Percentiles rank a stretch among this genome's conserved stretches.
Conservation (phyloP, 164 flowering plant species). For the Hamamelis virginiana region DNA sequence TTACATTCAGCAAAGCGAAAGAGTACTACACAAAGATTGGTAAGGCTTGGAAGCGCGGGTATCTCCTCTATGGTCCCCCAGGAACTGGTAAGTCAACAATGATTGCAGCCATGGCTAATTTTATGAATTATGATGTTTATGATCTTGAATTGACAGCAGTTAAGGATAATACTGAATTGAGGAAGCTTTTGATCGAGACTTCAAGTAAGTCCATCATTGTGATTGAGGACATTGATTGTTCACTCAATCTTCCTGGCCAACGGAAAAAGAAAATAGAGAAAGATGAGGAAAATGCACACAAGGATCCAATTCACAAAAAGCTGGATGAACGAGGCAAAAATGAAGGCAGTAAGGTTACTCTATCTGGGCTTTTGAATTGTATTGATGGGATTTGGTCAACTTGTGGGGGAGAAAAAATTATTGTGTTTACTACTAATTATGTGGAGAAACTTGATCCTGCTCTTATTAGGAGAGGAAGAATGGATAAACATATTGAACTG, state of each 20-base stretch:
- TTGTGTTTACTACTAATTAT: slow-evolving; percentile 13
- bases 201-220: slow-evolving; percentile 17
- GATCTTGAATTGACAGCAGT: slow-evolving; percentile 27
- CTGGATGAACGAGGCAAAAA: neutral
- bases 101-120: slow-evolving; percentile 17
- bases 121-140: slow-evolving; percentile 20
- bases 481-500: slow-evolving; percentile 14
- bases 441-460: slow-evolving; percentile 14
- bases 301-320: neutral
- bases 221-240: slow-evolving; percentile 18
- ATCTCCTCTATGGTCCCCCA: slow-evolving; percentile 15
- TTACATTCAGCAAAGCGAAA: slow-evolving; percentile 7
- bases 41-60: slow-evolving; percentile 15
- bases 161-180: slow-evolving; percentile 12
- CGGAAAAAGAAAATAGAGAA: slow-evolving; percentile 8
- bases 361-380: slow-evolving; percentile 11
- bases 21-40: slow-evolving; percentile 6
- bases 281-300: neutral
- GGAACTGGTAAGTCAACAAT: slow-evolving; percentile 13
- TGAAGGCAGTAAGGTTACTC: slow-evolving; percentile 4
- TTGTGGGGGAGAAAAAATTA: slow-evolving; percentile 1
- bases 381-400: slow-evolving; percentile 13
- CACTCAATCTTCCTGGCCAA: slow-evolving; percentile 14
- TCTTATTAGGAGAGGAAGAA: slow-evolving; percentile 7
- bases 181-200: slow-evolving; percentile 18